Evolutionary conservation across 768 basidiomycete species (phyloP).

Genomic region (Boletus pseudopeckii): DNA sequence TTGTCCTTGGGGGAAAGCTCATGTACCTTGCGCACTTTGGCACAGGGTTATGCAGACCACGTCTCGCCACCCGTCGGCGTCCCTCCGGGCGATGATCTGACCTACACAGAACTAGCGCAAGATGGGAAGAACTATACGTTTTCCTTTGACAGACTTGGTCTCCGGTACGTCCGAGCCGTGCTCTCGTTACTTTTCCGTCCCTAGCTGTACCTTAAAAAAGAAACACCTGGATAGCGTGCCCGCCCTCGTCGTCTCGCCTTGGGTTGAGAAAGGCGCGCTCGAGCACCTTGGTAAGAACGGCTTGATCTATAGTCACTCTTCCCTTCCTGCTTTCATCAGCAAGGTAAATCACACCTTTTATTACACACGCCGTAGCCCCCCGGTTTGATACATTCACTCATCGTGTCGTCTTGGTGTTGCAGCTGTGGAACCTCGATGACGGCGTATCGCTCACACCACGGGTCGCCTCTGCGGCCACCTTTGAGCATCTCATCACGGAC

Average conservation of each 20-base stretch:
- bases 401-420: background rate
- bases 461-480: conserved; percentile 17
- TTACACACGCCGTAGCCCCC: background rate
- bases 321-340: conserved; percentile 20
- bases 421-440: conserved; percentile 27
- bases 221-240: conserved; percentile 10
- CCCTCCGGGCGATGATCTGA: conserved; percentile 22
- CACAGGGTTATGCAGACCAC: conserved; percentile 24
- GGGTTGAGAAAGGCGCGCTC: conserved; percentile 21
- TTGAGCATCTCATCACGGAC: conserved; percentile 26
- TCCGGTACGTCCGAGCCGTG: conserved; percentile 12
- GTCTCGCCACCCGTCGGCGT: conserved; percentile 22
- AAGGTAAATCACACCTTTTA: conserved; percentile 9
- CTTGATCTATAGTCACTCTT: conserved; percentile 21
- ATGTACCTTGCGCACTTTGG: background rate
- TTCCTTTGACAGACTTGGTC: conserved; percentile 22
- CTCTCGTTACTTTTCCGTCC: background rate
- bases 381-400: background rate
- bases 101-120: conserved; percentile 20
- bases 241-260: conserved; percentile 23
- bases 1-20: background rate
- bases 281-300: conserved; percentile 7
- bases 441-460: conserved; percentile 23
- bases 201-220: background rate
- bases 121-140: conserved; percentile 22